phyloP scores from a whole-genome alignment of 2,329 filamentous ascomycete species.

The Trichoderma asperellum region DNA sequence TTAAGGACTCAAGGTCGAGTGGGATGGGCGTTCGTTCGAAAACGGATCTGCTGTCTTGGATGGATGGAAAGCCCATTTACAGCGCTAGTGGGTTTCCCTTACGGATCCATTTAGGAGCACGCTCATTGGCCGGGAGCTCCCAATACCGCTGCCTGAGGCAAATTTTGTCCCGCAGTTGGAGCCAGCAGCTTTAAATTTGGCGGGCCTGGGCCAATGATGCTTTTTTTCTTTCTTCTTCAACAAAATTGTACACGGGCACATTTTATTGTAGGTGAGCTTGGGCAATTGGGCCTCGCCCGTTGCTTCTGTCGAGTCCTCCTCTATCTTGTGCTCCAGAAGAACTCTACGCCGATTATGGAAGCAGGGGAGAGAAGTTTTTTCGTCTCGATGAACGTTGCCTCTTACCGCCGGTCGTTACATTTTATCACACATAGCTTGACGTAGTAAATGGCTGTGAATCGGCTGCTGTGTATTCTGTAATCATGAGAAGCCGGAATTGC shows the following conservation, averaged over 20 bases:
- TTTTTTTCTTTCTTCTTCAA: constrained; percentile 39
- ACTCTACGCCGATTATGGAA: constrained; percentile 70
- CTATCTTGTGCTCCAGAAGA: constrained; percentile 72
- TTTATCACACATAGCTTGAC: constrained; percentile 27
- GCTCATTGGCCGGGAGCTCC: constrained; percentile 46
- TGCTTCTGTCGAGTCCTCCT: constrained; percentile 67
- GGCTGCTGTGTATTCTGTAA: background rate
- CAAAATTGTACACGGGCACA: constrained; percentile 68
- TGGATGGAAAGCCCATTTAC: constrained; percentile 32
- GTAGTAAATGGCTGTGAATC: background rate
- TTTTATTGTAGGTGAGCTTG: constrained; percentile 75
- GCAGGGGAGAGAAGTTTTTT: constrained; percentile 60
- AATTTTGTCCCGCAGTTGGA: background rate
- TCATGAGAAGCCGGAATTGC: background rate
- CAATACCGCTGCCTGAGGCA: constrained; percentile 46
- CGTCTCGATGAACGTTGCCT: constrained; percentile 65
- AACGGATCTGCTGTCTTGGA: constrained; percentile 44
- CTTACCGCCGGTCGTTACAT: constrained; percentile 78
- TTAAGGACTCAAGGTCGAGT: constrained; percentile 40
- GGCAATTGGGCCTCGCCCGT: constrained; percentile 45
- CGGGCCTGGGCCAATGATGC: background rate
- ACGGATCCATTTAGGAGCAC: constrained; percentile 50
- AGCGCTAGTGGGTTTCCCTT: constrained; percentile 29
- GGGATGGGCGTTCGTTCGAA: constrained; percentile 43
- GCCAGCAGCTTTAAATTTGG: constrained; percentile 4